Conservation (phyloP, 1,139 yeast genomes). For the Kluyveromyces sp. region DNA sequence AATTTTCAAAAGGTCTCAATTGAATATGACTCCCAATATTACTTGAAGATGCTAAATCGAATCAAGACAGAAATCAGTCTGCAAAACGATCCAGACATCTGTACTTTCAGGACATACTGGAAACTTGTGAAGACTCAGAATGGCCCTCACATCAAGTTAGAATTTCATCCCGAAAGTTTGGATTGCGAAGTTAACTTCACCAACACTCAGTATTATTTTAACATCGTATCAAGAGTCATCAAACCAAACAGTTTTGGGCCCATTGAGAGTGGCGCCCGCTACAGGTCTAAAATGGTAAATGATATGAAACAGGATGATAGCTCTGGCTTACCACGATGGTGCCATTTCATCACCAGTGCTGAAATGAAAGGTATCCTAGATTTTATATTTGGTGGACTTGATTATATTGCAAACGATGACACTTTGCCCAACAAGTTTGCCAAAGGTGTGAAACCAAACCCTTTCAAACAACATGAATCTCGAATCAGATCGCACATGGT, state of each 20-base stretch:
- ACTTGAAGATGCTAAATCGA: neutral
- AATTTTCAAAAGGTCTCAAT: constrained; percentile 5
- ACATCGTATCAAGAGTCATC: constrained; percentile 5
- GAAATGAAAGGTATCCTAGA: constrained; percentile 6
- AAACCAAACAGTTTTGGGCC: constrained; percentile 6
- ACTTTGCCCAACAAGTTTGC: constrained; percentile 5
- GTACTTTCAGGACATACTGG: constrained; percentile 4
- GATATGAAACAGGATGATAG: constrained; percentile 4
- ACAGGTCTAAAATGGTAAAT: constrained; percentile 6
- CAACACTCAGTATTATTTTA: constrained; percentile 3
- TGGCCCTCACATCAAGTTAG: constrained; percentile 5
- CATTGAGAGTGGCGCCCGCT: constrained; percentile 7
- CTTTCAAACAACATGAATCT: constrained; percentile 7
- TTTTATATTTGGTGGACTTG: constrained; percentile 8
- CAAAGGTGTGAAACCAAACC: constrained; percentile 6
- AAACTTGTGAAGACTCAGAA: constrained; percentile 2
- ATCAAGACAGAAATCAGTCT: neutral
- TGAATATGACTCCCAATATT: constrained; percentile 3
- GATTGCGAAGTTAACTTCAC: constrained; percentile 2
- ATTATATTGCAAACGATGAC: constrained; percentile 7
- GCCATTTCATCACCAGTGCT: constrained; percentile 7
- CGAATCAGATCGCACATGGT: constrained; percentile 7
- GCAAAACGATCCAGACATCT: neutral
- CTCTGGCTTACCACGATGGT: constrained; percentile 4
- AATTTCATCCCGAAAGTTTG: constrained; percentile 2